Evolutionary conservation across 1,284 basidiomycete genomes (phyloP), one percentile per base, ranked within the genome.

Genomic region (Amylostereum areolatum): DNA sequence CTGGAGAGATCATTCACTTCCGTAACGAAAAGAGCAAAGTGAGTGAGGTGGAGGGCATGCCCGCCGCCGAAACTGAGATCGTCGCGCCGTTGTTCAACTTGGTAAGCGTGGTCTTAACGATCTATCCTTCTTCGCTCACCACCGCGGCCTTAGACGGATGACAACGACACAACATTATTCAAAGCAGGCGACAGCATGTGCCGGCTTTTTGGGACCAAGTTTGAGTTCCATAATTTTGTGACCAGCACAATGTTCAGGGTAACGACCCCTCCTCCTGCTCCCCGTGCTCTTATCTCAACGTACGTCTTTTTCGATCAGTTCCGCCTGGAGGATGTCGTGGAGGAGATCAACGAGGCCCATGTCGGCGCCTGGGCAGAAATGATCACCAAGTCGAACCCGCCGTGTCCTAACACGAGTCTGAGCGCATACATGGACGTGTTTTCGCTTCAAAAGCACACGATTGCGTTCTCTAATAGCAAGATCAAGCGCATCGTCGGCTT

Each of bases 261-360:
- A 52, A 40, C 62, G 58, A n/a, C n/a, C 9, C 39, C 56, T 30
- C 12, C 49, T 47, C 3, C 39, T 28, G 31, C 28, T 48, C 34
- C 37, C 39, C 18, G 27, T 27, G 35, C 12, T 5, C 43, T 28
- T 35, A 33, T 25, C 28, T 27, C 29, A 41, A 32, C 28, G 43
- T 30, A 41, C 45, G 43, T 27, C 30, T 8, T 44, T 10, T 43
- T 30, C 9, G 47, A 12, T 24, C 46, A 78, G 76, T 67, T 80
- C 62, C 74, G 69, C 59, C 76, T 84, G 40, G 79, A 85, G 39
- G 86, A 89, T 55, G 69, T 81, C 51, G 79, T 92, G 2, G 89
- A 93, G 60, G 89, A 93, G 46, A 89, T 92, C 60, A 94, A 94
- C 62, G 91, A 93, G 62, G 81, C 83, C 57, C 92, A 95, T 62